Percentiles rank a stretch among this genome's conserved stretches.
Evolutionary conservation across 2,329 filamentous ascomycete genomes (phyloP).

Genomic region (Blastomyces emzantsi): DNA sequence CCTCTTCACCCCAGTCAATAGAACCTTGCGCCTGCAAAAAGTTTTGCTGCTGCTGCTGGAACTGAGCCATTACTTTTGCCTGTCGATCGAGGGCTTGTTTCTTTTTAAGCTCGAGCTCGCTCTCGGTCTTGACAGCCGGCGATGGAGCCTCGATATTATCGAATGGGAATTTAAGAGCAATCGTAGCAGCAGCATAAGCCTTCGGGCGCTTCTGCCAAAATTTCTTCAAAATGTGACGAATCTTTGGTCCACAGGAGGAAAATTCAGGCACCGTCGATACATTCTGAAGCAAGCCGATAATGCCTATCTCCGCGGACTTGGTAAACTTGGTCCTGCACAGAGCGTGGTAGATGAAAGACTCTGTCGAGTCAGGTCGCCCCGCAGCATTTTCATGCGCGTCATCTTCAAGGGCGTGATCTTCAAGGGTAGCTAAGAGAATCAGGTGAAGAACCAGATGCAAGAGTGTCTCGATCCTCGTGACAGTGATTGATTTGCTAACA

Average conservation of each 20-base stretch:
- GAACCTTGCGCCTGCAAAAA: constrained; percentile 85
- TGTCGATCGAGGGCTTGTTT: constrained; percentile 82
- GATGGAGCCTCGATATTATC: constrained; percentile 76
- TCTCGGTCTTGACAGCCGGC: constrained; percentile 56
- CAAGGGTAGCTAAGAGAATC: constrained; percentile 71
- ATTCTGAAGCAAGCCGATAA: constrained; percentile 45
- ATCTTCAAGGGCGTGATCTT: constrained; percentile 59
- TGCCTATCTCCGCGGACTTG: constrained; percentile 36
- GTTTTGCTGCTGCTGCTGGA: constrained; percentile 93
- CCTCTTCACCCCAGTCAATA: constrained; percentile 81
- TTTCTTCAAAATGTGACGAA: constrained; percentile 69
- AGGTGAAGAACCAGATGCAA: constrained; percentile 86
- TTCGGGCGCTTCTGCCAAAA: constrained; percentile 74
- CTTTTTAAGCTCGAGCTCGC: constrained; percentile 69
- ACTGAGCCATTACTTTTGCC: constrained; percentile 92
- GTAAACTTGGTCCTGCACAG: constrained; percentile 52
- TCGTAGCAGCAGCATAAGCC: constrained; percentile 61
- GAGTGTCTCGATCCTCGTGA: constrained; percentile 80
- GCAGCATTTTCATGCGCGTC: constrained; percentile 38
- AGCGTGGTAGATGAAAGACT: constrained; percentile 61
- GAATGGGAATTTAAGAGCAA: constrained; percentile 51
- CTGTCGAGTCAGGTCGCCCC: constrained; percentile 12
- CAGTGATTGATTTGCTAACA: constrained; percentile 64
- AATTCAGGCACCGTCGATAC: constrained; percentile 60
- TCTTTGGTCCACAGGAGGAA: constrained; percentile 74